Conservation (phyloP, 495 filamentous ascomycete genomes). For the Xylona heveae region DNA sequence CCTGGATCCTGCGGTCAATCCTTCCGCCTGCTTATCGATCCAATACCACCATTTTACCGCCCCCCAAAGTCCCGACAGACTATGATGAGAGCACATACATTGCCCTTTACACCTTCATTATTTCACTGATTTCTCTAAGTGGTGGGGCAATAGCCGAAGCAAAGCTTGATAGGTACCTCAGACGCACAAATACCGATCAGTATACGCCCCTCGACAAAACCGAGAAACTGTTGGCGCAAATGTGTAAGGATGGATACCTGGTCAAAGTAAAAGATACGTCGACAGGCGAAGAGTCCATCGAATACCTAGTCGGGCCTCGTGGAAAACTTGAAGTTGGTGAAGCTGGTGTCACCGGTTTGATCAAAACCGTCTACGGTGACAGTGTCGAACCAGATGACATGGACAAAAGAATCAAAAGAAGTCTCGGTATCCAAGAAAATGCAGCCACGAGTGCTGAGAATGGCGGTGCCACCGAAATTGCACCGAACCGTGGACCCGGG, state of each 20-base stretch:
- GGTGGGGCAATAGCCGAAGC: slow-evolving; percentile 6
- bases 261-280: slow-evolving; percentile 33
- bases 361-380: slow-evolving; percentile 36
- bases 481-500: too few species aligned
- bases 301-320: slow-evolving; percentile 60
- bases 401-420: slow-evolving; percentile 3
- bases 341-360: slow-evolving; percentile 45
- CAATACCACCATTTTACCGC: slow-evolving; percentile 37
- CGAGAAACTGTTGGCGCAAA: slow-evolving; percentile 47
- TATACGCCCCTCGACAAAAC: slow-evolving; percentile 60
- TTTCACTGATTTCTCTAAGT: slow-evolving; percentile 36
- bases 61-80: slow-evolving; percentile 39
- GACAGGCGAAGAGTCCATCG: slow-evolving; percentile 37
- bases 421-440: slow-evolving; percentile 5
- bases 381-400: slow-evolving; percentile 2
- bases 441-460: too few species aligned
- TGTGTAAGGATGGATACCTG: slow-evolving; percentile 69
- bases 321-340: slow-evolving; percentile 73
- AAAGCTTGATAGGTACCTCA: slow-evolving; percentile 36
- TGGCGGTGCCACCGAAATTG: too few species aligned
- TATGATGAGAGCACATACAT: slow-evolving; percentile 56
- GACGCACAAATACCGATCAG: slow-evolving; percentile 51
- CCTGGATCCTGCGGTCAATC: slow-evolving; percentile 52
- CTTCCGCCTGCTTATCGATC: slow-evolving; percentile 43
- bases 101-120: slow-evolving; percentile 57